Evolutionary conservation across 2,329 filamentous ascomycete species (phyloP), one percentile per base, ranked within the genome.

Genomic region (Calonectria multiphialidica): DNA sequence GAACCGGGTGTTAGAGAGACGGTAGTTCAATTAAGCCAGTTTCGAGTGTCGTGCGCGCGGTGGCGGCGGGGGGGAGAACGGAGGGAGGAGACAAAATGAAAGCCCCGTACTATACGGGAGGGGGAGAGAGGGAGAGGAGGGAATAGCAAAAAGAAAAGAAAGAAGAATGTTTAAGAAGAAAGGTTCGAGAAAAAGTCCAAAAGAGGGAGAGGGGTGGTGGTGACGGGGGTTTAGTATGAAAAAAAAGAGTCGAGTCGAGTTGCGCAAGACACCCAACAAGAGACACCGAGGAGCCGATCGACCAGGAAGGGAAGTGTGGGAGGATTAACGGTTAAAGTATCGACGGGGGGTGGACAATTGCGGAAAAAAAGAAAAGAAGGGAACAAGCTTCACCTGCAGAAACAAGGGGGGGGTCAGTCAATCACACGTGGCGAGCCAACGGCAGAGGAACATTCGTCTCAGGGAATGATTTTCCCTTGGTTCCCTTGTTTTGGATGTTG

Each of bases 91-190:
- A 59, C 28, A 40, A 65, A 42, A 65, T 25, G 42, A 21, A 59
- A 50, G n/a, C 61, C 61, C 71, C 28, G 28, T 30, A 30, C 28
- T n/a, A 30, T 8, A 30, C 28, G 28, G 28, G 28, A 30, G 28
- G 8, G 28, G 28, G 28, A 30, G 28, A 30, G 59, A 50, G 21
- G 40, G 30, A 50, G 50, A 42, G 8, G 63, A 68, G 37, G 64
- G 49, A 65, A 64, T 37, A 74, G 6, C 66, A 75, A 74, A 68
- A 70, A 77, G 33, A 69, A 63, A 45, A 33, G 10, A 68, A 62
- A 37, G 30, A 63, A 59, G 45, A 63, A 33, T n/a, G 44, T 55
- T 66, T 37, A 23, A 16, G 25, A 64, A n/a, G n/a, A 30, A 5
- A 30, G 28, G 28, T 30, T 30, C 28, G 16, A 16, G 7, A n/a